A percentile compares a stretch with the other conserved stretches of the same genome.
Evolutionary conservation across 78 protist genomes (phyloP).

Genomic region (Carpediemonas membranifera): DNA sequence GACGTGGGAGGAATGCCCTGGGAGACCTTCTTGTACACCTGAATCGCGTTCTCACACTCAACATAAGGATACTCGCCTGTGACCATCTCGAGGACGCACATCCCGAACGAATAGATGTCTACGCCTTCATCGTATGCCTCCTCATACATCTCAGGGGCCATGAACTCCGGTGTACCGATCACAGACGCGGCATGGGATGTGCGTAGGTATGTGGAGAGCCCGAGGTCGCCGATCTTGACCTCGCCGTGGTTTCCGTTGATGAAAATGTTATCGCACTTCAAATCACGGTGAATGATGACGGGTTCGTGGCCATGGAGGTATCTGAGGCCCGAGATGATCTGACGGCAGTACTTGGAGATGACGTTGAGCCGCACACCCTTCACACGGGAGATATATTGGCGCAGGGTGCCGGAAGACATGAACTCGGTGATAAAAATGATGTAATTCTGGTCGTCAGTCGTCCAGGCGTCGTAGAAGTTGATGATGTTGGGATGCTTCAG

Average conservation of each 20-base stretch:
- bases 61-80: slow-evolving; percentile 2
- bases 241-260: slow-evolving; percentile 63
- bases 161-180: slow-evolving; percentile 76
- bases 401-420: slow-evolving; percentile 73
- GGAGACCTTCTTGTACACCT: slow-evolving; percentile 46
- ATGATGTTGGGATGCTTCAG: slow-evolving; percentile 55
- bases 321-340: slow-evolving; percentile 60
- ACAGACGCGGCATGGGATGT: background rate
- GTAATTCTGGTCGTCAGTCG: background rate
- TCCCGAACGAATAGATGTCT: slow-evolving; percentile 82
- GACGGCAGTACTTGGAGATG: slow-evolving; percentile 47
- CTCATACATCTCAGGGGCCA: slow-evolving; percentile 80
- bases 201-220: slow-evolving; percentile 45
- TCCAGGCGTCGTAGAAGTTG: slow-evolving; percentile 37
- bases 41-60: slow-evolving; percentile 67
- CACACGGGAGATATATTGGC: background rate
- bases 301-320: slow-evolving; percentile 60
- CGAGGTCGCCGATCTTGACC: slow-evolving; percentile 85
- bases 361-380: background rate
- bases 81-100: slow-evolving; percentile 80
- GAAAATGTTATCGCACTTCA: slow-evolving; percentile 88
- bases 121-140: slow-evolving; percentile 31
- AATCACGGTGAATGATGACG: slow-evolving; percentile 77
- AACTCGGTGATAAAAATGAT: slow-evolving; percentile 71
- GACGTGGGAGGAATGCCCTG: slow-evolving; percentile 29